These are phyloP conservation scores for Epichloe gansuensis DNA, from an alignment of 2,329 filamentous ascomycete species.

Conservation along the genomic window DNA sequence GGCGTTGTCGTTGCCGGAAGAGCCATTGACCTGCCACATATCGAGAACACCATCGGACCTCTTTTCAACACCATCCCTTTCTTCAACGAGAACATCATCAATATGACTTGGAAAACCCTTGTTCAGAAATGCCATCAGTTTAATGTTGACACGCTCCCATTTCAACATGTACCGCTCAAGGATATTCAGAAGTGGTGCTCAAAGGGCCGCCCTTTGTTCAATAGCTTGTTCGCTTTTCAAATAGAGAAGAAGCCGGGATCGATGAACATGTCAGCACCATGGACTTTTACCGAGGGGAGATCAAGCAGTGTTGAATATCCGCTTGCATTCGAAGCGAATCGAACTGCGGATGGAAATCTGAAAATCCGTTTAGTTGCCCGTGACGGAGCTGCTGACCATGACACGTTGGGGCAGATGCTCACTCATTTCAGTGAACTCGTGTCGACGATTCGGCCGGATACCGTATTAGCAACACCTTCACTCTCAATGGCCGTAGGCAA, in stretches of 20 bases:
- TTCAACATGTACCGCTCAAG: conserved; percentile 61
- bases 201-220: conserved; percentile 52
- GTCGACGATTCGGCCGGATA: conserved; percentile 5
- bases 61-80: conserved; percentile 86
- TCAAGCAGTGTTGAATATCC: conserved; percentile 53
- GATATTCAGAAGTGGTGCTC: conserved; percentile 71
- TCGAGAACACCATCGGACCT: conserved; percentile 62
- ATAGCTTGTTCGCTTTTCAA: conserved; percentile 76
- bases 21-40: conserved; percentile 52
- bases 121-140: conserved; percentile 57
- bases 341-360: conserved; percentile 35
- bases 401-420: conserved; percentile 24
- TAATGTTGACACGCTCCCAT: conserved; percentile 54
- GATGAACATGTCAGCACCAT: conserved; percentile 28
- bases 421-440: conserved; percentile 23
- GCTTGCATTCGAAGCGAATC: conserved; percentile 61
- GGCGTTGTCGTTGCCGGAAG: conserved; percentile 74
- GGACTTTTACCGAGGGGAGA: conserved; percentile 38
- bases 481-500: neutral
- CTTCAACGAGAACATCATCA: conserved; percentile 31
- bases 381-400: conserved; percentile 21
- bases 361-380: conserved; percentile 49
- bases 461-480: neutral
- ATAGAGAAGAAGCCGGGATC: conserved; percentile 25
- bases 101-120: conserved; percentile 46